Conservation (phyloP, 441 rosid genomes). For the Eutrema salsugineum region DNA sequence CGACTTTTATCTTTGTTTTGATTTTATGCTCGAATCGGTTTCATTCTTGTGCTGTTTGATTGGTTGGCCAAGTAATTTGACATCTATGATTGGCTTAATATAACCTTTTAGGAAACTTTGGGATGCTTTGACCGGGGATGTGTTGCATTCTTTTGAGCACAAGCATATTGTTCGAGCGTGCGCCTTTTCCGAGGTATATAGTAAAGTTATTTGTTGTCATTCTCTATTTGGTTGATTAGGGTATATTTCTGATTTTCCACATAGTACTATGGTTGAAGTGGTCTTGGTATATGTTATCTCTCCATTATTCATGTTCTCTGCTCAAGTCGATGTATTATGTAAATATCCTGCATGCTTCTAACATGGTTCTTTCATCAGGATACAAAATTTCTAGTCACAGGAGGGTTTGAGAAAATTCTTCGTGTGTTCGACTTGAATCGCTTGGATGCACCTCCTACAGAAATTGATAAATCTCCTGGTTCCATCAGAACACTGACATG, state of each 20-base stretch:
- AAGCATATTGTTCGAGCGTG: slow-evolving; percentile 91
- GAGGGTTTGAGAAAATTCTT: slow-evolving; percentile 77
- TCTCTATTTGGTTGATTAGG: background rate
- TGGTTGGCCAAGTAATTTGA: background rate
- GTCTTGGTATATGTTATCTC: background rate
- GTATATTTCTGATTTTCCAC: no score
- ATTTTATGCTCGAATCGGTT: background rate
- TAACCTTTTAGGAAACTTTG: slow-evolving; percentile 64
- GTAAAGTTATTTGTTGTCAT: background rate
- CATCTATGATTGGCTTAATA: background rate
- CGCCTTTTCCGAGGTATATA: slow-evolving; percentile 74
- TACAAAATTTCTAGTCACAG: slow-evolving; percentile 64
- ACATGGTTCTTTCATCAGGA: slow-evolving; percentile 40
- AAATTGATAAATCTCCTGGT: slow-evolving; percentile 72
- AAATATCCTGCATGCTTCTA: background rate
- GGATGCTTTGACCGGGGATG: slow-evolving; percentile 88
- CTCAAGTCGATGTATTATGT: background rate
- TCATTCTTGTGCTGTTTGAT: background rate
- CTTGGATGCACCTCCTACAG: slow-evolving; percentile 69
- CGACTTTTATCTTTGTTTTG: background rate
- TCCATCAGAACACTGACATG: slow-evolving; percentile 79
- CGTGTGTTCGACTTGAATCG: slow-evolving; percentile 73
- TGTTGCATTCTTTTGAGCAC: slow-evolving; percentile 80
- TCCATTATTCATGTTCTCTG: background rate
- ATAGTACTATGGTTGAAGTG: background rate